A percentile compares a stretch with the other conserved stretches of the same genome.
phyloP scores from a whole-genome alignment of 805 yeast species.

The Candida awuae region DNA sequence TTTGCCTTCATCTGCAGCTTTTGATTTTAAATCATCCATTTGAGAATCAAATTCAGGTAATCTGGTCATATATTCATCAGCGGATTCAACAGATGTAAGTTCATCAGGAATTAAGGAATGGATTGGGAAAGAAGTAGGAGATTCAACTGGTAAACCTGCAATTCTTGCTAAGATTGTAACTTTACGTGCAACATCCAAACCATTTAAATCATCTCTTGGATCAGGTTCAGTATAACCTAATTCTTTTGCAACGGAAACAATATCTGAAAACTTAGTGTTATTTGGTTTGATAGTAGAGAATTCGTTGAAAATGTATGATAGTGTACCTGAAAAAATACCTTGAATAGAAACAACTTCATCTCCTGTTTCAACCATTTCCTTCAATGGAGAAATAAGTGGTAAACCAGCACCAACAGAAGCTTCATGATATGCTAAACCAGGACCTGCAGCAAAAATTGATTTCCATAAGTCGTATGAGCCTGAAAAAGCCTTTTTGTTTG shows the following conservation, averaged over 20 bases:
- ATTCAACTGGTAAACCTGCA: conserved; percentile 74
- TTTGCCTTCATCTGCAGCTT: conserved; percentile 74
- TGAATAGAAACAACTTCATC: conserved; percentile 87
- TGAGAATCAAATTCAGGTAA: conserved; percentile 80
- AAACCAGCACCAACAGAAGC: conserved; percentile 98
- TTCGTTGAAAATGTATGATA: conserved; percentile 91
- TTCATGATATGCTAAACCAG: conserved; percentile 89
- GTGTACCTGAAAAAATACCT: conserved; percentile 94
- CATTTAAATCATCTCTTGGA: conserved; percentile 98
- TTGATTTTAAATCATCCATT: conserved; percentile 65
- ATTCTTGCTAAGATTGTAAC: conserved; percentile 93
- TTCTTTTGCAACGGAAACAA: conserved; percentile 79
- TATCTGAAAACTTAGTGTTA: conserved; percentile 74
- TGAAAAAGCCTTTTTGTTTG: conserved; percentile 96
- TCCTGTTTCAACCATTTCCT: conserved; percentile 85
- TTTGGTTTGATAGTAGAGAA: conserved; percentile 64
- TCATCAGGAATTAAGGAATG: conserved; percentile 87
- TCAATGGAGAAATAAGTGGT: conserved; percentile 84
- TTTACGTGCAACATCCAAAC: conserved; percentile 97
- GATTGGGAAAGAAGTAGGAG: conserved; percentile 90
- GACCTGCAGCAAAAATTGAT: conserved; percentile 51
- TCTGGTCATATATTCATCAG: conserved; percentile 69
- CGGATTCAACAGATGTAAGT: conserved; percentile 64
- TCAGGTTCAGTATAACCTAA: conserved; percentile 98
- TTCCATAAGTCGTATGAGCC: conserved; percentile 70